A percentile compares a stretch with the other conserved stretches of the same genome.
These are phyloP conservation scores for Haematococcus sp. DNA, from an alignment of 139 green algal genomes.

Conservation along the genomic window DNA sequence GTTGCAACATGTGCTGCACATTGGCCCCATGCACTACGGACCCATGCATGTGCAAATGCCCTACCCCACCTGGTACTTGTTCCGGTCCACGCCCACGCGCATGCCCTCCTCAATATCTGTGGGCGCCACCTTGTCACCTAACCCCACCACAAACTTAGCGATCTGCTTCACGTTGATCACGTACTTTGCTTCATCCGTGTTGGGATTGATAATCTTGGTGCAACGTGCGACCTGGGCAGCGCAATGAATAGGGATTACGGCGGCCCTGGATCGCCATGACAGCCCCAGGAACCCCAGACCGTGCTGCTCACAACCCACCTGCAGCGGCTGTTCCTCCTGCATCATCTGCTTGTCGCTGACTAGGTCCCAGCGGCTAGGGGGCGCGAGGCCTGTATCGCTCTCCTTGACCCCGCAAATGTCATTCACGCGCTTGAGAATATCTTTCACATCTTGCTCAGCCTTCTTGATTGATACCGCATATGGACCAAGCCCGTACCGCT, in stretches of 20 bases:
- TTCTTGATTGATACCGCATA: conserved; percentile 87
- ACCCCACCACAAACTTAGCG: conserved; percentile 98
- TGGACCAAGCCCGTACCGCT: conserved; percentile 76
- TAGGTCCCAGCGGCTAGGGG: conserved; percentile 97
- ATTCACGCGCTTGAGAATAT: conserved; percentile 82
- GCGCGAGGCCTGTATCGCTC: conserved; percentile 90
- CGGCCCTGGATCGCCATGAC: neutral
- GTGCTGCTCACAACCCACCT: conserved; percentile 5
- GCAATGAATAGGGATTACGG: neutral
- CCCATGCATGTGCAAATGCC: too few relatives aligned
- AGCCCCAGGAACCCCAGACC: neutral
- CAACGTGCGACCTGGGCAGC: conserved; percentile 87
- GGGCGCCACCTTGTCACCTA: conserved; percentile 95
- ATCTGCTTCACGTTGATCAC: conserved; percentile 99
- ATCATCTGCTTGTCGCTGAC: conserved; percentile 99
- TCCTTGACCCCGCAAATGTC: conserved; percentile 92
- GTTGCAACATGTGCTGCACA: too few relatives aligned
- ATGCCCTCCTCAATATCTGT: conserved; percentile 99
- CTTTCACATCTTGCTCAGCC: conserved; percentile 79
- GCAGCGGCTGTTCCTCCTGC: conserved; percentile 49
- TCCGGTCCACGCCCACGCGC: conserved; percentile 97
- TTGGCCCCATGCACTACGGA: too few relatives aligned
- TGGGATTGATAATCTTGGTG: conserved; percentile 99
- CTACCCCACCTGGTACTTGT: conserved; percentile 89
- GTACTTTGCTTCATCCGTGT: conserved; percentile 98